Evolutionary conservation across 805 yeast species (phyloP), one percentile per base, ranked within the genome.

Genomic region (Helenozyma rhizophorensis): DNA sequence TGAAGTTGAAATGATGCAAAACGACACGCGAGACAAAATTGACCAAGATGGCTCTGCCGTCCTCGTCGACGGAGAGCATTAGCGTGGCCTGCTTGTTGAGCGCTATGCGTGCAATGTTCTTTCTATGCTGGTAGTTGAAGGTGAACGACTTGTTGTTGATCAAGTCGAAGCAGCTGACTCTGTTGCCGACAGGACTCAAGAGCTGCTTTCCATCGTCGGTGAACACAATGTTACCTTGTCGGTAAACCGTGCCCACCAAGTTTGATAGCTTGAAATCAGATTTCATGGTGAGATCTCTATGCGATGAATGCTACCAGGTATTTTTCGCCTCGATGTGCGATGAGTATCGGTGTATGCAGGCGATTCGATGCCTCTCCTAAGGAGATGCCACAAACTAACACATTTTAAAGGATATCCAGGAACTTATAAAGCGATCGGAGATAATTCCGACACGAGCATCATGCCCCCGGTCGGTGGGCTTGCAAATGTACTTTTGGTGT

Each of bases 1-100:
- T 85, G 67, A 93, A 93, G 55, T 89, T 93, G 70, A 93, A 88
- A 60, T 93, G 95, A 55, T 93, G 96, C 40, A 93, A 64, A 10
- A 88, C 97, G 1, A 86, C 80, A 43, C 95, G 73, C 15, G 94
- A 72, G 25, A 72, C 72, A 53, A 83, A 89, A 51, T 93, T 93
- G 22, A 85, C 95, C 39, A 93, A 68, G 28, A 93, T 87, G 13
- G 95, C 97, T 47, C 97, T 72, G 0, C 98, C 98, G 49, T 87
- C 95, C 32, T 72, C 80, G 53, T 94, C 98, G 1, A 90, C 85
- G 2, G 95, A 74, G 11, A 93, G 50, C 51, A 93, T 56, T 23
- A 93, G 68, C 0, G 95, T 82, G 9, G 81, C 86, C 50, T 86
- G 95, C 25, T 72, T 75, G 53, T 89, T 93, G 40, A 93, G 60